Base-by-base conservation (phyloP, 2,329 filamentous ascomycete genomes). In the Alternaria sp. region DNA sequence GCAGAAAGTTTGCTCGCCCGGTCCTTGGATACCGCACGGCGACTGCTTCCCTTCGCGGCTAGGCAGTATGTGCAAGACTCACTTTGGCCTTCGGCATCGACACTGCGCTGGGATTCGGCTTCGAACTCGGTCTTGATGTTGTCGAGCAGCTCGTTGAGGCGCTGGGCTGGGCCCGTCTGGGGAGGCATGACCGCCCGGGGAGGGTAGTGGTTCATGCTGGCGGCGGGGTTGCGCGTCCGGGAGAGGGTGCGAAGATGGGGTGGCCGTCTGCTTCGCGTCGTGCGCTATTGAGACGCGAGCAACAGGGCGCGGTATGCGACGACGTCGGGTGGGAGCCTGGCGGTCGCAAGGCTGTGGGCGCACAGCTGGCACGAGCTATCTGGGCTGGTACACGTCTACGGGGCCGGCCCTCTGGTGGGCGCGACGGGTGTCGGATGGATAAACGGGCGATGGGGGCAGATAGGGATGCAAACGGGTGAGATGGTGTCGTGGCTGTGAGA, bases 21-120 rank as follows among this genome's bases (percentile, higher is more conserved):
- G 30, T n/a, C 17, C 28, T 52, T 40, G 19, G 6, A 21, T 23
- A 11, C 21, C 13, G 36, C 15, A 25, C 17, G 23, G 15, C 47
- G 32, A 19, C 28, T 40, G 36, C 36, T 43, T 45, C 40, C n/a
- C 9, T 28, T 40, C 15, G 13, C 17, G 45, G 32, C 28, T 32
- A 13, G 6, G 5, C 12, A 30, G 44, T 19, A 23, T 30, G 43
- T 45, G 36, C 40, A n/a, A 23, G 64, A 89, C 93, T 86, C 89
- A 97, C 95, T 91, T 80, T 97, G 93, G 80, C 95, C 92, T 79
- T 99, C 95, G 79, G 93, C 96, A 73, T 93, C 92, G 79, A 93
- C 93, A 69, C 89, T 91, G 72, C 92, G 89, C 69, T 92, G 89
- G 72, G 90, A 87, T 80, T 96, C 92, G 65, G 86, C 90, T 70